phyloP scores from a whole-genome alignment of 2,329 filamentous ascomycete genomes.

The Cadophora gregata region DNA sequence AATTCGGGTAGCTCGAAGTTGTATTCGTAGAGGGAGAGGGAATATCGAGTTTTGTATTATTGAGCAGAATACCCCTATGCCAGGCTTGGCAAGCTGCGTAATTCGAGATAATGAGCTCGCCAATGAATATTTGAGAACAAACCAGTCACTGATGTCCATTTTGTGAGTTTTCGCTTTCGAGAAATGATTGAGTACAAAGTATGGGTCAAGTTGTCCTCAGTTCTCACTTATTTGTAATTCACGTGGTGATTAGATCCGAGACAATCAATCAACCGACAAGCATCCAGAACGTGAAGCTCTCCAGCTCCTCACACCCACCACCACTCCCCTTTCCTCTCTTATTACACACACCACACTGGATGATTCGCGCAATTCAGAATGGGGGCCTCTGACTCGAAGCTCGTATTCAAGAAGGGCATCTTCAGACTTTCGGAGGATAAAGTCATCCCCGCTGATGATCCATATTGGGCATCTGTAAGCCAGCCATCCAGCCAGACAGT shows the following conservation, averaged over 20 bases:
- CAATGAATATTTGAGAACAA: conserved; percentile 18
- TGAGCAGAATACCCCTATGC: conserved; percentile 40
- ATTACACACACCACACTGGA: conserved; percentile 29
- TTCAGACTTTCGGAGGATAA: conserved; percentile 94
- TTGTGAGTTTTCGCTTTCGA: background rate
- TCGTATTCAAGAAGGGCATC: conserved; percentile 98
- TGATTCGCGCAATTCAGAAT: conserved; percentile 56
- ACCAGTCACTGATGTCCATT: background rate
- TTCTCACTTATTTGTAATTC: conserved; percentile 1
- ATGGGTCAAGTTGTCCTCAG: background rate
- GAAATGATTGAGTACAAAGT: background rate
- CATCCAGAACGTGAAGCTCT: conserved; percentile 15
- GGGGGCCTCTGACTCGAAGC: conserved; percentile 98
- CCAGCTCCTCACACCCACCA: background rate
- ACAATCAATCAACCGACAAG: conserved; percentile 9
- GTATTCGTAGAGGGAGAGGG: conserved; percentile 34
- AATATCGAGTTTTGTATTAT: conserved; percentile 30
- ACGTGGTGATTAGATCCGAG: conserved; percentile 30
- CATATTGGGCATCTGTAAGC: conserved; percentile 90
- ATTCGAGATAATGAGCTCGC: conserved; percentile 16
- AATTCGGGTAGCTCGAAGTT: conserved; percentile 41
- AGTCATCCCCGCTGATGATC: conserved; percentile 84
- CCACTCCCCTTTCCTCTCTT: background rate
- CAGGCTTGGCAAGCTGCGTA: conserved; percentile 17
- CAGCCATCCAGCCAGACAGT: conserved; percentile 14